These are phyloP conservation scores for Penicillium sp. DNA, from an alignment of 2,329 filamentous ascomycete genomes.

Conservation along the genomic window DNA sequence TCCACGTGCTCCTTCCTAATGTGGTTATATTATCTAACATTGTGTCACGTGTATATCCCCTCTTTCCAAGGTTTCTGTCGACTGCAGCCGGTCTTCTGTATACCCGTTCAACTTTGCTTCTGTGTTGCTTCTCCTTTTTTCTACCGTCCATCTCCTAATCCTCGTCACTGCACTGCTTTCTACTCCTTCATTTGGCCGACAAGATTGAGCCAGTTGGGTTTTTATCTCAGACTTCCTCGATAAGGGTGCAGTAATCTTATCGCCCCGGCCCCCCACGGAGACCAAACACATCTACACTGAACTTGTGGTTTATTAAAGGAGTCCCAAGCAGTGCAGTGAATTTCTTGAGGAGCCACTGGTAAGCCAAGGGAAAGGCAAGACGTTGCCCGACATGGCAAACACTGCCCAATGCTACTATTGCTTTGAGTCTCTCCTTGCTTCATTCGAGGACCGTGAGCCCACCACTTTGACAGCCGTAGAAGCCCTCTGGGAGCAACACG, in stretches of 20 bases:
- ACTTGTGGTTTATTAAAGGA: conserved; percentile 2
- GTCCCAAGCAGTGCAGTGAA: conserved; percentile 9
- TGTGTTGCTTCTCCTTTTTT: background rate
- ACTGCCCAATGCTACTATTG: conserved; percentile 85
- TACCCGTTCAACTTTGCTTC: background rate
- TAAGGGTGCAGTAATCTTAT: conserved; percentile 21
- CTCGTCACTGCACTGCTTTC: conserved; percentile 3
- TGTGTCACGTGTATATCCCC: background rate
- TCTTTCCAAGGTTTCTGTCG: background rate
- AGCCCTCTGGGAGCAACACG: conserved; percentile 62
- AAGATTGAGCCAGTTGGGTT: background rate
- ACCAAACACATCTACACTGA: conserved; percentile 5
- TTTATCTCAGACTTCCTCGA: conserved; percentile 9
- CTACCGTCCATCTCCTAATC: background rate
- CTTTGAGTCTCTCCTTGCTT: conserved; percentile 80
- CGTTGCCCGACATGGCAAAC: conserved; percentile 66
- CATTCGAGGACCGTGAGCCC: conserved; percentile 67
- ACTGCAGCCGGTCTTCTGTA: background rate
- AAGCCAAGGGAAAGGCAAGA: background rate
- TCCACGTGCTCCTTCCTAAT: background rate
- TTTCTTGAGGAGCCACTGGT: background rate
- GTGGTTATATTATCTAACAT: background rate
- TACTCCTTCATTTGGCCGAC: background rate
- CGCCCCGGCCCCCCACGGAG: conserved; percentile 9
- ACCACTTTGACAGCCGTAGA: conserved; percentile 69